These are phyloP conservation scores for Aspergillus viridinutans DNA, from an alignment of 2,329 filamentous ascomycete species.

Conservation along the genomic window DNA sequence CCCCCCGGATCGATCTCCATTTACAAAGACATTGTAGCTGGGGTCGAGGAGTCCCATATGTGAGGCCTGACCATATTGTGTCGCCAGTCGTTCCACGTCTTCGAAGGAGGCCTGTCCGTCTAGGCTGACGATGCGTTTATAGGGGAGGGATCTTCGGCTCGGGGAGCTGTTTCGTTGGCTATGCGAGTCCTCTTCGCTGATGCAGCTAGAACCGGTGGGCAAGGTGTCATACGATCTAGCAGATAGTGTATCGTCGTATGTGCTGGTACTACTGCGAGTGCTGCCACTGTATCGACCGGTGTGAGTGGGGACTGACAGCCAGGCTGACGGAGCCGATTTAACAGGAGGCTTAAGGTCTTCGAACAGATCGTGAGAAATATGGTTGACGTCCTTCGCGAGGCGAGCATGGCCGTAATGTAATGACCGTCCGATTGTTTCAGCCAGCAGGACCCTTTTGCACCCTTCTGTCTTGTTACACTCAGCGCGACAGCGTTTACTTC, in stretches of 20 bases:
- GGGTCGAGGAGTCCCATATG: neutral
- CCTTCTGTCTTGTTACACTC: neutral
- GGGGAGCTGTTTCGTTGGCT: neutral
- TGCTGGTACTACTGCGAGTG: neutral
- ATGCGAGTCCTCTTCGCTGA: neutral
- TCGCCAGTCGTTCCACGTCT: neutral
- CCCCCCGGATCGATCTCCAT: neutral
- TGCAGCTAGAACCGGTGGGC: neutral
- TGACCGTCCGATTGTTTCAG: neutral
- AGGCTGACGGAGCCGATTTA: neutral
- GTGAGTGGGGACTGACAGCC: neutral
- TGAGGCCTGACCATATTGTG: neutral
- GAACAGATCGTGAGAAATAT: neutral
- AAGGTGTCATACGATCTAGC: neutral
- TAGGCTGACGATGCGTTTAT: neutral
- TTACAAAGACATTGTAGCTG: neutral
- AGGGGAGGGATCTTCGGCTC: neutral
- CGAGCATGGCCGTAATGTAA: neutral
- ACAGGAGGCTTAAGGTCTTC: neutral
- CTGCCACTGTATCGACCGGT: neutral
- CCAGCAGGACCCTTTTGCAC: neutral
- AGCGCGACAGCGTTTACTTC: neutral
- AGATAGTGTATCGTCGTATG: neutral
- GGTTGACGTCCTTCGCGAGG: neutral
- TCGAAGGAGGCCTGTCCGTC: neutral